Conservation (phyloP, 2,329 filamentous ascomycete species). For the Colletotrichum acutatum region DNA sequence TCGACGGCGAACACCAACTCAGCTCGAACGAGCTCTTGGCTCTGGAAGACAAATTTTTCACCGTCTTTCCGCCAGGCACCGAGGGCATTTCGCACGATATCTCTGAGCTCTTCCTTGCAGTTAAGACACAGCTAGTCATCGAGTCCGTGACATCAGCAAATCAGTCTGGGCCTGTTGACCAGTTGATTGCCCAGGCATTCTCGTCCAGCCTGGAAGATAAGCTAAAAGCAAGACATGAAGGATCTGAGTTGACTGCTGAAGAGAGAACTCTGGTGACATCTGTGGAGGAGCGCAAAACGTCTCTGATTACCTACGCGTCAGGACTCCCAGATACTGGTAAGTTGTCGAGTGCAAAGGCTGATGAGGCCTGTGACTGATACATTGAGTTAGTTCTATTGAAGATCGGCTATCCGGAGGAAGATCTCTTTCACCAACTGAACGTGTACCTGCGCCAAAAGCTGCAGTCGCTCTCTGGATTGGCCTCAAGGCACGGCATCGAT, state of each 20-base stretch:
- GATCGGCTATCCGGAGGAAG: slow-evolving; percentile 30
- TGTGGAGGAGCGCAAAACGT: slow-evolving; percentile 47
- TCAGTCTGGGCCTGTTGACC: slow-evolving; percentile 58
- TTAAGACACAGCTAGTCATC: slow-evolving; percentile 64
- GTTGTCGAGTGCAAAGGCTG: slow-evolving; percentile 37
- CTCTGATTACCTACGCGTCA: slow-evolving; percentile 39
- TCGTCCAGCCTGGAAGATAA: slow-evolving; percentile 65
- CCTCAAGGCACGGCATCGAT: slow-evolving; percentile 47
- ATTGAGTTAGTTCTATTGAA: slow-evolving; percentile 39
- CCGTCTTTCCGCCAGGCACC: slow-evolving; percentile 53
- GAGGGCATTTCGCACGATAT: slow-evolving; percentile 53
- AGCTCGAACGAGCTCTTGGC: slow-evolving; percentile 53
- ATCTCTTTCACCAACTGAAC: slow-evolving; percentile 45
- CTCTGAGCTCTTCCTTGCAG: slow-evolving; percentile 56
- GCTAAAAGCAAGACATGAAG: slow-evolving; percentile 48
- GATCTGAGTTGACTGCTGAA: slow-evolving; percentile 46
- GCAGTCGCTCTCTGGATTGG: slow-evolving; percentile 46
- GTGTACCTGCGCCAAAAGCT: slow-evolving; percentile 47
- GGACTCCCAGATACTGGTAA: slow-evolving; percentile 29
- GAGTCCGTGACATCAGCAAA: slow-evolving; percentile 60
- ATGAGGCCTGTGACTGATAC: slow-evolving; percentile 49
- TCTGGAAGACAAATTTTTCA: slow-evolving; percentile 55
- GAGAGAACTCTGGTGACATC: slow-evolving; percentile 48
- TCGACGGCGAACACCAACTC: slow-evolving; percentile 51
- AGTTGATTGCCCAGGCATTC: slow-evolving; percentile 66